Evolutionary conservation across 345 rosid species (phyloP).

Genomic region (Lumnitzera littorea): DNA sequence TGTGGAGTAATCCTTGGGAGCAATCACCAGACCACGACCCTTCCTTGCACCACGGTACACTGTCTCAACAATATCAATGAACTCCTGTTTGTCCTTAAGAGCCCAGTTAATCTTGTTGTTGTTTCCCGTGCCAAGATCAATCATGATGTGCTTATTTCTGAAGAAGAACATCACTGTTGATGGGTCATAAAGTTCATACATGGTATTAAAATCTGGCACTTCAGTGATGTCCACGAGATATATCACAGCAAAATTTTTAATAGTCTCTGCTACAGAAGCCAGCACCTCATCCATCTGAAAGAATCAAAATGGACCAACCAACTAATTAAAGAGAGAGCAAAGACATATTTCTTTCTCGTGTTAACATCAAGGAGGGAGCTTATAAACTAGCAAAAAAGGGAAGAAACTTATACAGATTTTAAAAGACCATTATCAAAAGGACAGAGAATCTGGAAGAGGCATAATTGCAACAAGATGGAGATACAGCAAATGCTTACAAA

Average conservation of each 20-base stretch:
- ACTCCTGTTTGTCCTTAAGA: constrained; percentile 97
- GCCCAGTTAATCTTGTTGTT: constrained; percentile 99
- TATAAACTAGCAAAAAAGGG: too few relatives aligned
- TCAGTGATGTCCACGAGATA: constrained; percentile 88
- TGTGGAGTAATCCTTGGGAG: constrained; percentile 95
- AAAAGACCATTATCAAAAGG: too few relatives aligned
- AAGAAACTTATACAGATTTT: too few relatives aligned
- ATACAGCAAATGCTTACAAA: too few relatives aligned
- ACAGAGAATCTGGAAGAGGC: too few relatives aligned
- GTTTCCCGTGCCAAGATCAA: constrained; percentile 95
- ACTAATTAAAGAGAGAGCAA: not conserved
- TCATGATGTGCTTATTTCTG: constrained; percentile 97
- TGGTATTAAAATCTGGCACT: constrained; percentile 91
- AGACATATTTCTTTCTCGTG: too few relatives aligned
- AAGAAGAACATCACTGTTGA: constrained; percentile 95
- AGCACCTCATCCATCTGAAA: constrained; percentile 91
- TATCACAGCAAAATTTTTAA: constrained; percentile 93
- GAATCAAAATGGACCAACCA: not conserved
- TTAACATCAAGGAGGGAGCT: too few relatives aligned
- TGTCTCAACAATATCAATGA: constrained; percentile 81
- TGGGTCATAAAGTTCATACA: constrained; percentile 93
- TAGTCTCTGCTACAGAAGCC: constrained; percentile 82
- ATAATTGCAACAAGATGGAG: too few relatives aligned
- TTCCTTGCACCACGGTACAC: constrained; percentile 88
- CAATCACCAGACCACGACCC: constrained; percentile 95